Percentiles rank a stretch among this genome's conserved stretches.
These are phyloP conservation scores for Cronartium ribicola DNA, from an alignment of 1,284 basidiomycete species.

Conservation along the genomic window DNA sequence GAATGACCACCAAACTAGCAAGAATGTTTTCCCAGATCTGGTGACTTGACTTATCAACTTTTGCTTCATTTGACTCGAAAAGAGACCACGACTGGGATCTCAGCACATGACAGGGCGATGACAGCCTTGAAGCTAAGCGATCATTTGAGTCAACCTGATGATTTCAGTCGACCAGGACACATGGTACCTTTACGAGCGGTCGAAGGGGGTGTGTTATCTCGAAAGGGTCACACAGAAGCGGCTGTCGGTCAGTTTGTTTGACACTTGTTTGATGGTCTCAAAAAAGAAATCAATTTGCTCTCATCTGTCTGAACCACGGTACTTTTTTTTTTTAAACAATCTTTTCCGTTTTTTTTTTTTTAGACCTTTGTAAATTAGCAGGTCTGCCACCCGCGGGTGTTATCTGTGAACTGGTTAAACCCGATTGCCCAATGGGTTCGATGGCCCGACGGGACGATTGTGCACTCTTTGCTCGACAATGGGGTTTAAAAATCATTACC, in stretches of 20 bases:
- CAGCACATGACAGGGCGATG: constrained; percentile 86
- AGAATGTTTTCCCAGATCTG: background rate
- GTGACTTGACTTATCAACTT: constrained; percentile 7
- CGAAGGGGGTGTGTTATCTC: constrained; percentile 73
- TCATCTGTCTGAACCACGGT: background rate
- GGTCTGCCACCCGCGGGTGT: constrained; percentile 73
- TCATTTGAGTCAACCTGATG: constrained; percentile 58
- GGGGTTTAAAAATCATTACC: constrained; percentile 88
- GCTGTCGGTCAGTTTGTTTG: constrained; percentile 59
- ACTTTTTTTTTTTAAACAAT: background rate
- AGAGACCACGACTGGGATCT: constrained; percentile 94
- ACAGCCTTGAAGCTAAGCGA: constrained; percentile 74
- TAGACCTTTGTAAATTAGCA: constrained; percentile 78
- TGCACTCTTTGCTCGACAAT: constrained; percentile 80
- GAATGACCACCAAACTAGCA: background rate
- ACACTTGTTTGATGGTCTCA: background rate
- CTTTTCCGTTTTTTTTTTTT: background rate
- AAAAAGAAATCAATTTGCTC: background rate
- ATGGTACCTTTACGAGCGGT: constrained; percentile 87
- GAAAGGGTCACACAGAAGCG: constrained; percentile 91
- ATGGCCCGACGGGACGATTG: constrained; percentile 97
- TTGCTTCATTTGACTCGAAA: background rate
- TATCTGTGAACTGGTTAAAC: constrained; percentile 92
- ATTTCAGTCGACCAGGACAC: constrained; percentile 91
- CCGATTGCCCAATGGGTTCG: constrained; percentile 72